Evolutionary conservation across 78 protist species (phyloP).

Genomic region (Polysphondylium violaceum): DNA sequence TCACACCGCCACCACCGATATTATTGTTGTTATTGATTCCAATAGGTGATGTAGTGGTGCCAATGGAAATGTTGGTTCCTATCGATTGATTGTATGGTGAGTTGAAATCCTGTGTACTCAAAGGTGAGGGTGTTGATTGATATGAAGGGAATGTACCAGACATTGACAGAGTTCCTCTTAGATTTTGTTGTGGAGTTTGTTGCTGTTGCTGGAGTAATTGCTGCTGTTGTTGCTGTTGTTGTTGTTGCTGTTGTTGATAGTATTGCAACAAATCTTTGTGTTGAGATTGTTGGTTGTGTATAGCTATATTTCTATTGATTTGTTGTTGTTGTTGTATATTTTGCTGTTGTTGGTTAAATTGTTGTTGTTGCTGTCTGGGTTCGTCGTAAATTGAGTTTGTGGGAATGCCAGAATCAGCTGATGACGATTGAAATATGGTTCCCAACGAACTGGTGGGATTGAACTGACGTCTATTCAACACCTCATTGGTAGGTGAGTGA

Average conservation of each 20-base stretch:
- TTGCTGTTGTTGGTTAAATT: not conserved
- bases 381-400: constrained; percentile 14
- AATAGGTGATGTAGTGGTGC: too few relatives aligned
- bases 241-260: constrained; percentile 16
- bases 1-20: not conserved
- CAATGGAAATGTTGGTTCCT: not conserved
- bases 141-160: not conserved
- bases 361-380: constrained; percentile 32
- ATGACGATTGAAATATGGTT: not conserved
- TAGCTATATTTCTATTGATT: too few relatives aligned
- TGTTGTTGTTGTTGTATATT: not conserved
- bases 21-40: not conserved
- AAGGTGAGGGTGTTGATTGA: constrained; percentile 11
- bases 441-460: not conserved
- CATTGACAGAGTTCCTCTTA: not conserved
- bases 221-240: constrained; percentile 29
- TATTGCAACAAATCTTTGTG: not conserved
- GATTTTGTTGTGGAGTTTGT: not conserved
- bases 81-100: too few relatives aligned
- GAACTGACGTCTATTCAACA: not conserved
- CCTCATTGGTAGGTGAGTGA: not conserved
- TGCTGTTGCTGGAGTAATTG: constrained; percentile 27
- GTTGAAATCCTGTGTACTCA: not conserved
- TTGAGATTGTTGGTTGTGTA: constrained; percentile 10
- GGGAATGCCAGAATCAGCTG: not conserved